A percentile compares a stretch with the other conserved stretches of the same genome.
These are phyloP conservation scores for Colletotrichum limetticola DNA, from an alignment of 2,329 filamentous ascomycete genomes.

Conservation along the genomic window DNA sequence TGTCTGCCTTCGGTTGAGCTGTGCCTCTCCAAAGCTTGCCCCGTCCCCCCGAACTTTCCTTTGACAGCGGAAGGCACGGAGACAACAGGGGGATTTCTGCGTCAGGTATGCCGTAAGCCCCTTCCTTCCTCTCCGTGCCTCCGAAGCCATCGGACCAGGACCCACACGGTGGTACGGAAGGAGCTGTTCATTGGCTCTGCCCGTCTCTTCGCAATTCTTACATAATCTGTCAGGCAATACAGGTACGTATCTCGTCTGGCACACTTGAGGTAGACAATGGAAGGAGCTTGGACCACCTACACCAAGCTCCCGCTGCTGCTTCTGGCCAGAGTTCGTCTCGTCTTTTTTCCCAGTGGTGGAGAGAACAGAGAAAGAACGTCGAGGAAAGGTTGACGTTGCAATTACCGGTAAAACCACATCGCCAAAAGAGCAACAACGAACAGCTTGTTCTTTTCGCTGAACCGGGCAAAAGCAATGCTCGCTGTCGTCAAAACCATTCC, in stretches of 20 bases:
- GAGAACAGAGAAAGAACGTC: no score
- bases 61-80: conserved; percentile 12
- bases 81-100: background rate
- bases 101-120: conserved; percentile 7
- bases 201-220: no score
- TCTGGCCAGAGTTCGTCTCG: conserved; percentile 7
- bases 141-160: background rate
- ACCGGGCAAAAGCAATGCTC: no score
- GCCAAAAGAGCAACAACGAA: background rate
- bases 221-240: no score
- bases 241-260: no score
- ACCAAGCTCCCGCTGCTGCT: background rate
- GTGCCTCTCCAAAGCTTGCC: background rate
- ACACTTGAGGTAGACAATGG: no score
- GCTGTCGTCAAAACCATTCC: background rate
- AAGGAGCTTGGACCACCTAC: conserved; percentile 5
- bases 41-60: background rate
- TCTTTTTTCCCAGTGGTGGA: background rate
- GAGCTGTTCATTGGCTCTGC: background rate
- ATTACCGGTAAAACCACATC: background rate
- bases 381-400: conserved; percentile 3
- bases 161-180: background rate
- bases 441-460: conserved; percentile 1
- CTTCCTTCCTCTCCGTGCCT: background rate
- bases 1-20: background rate